Evolutionary conservation across 768 basidiomycete species (phyloP).

Genomic region (Pulveroboletus sp.): DNA sequence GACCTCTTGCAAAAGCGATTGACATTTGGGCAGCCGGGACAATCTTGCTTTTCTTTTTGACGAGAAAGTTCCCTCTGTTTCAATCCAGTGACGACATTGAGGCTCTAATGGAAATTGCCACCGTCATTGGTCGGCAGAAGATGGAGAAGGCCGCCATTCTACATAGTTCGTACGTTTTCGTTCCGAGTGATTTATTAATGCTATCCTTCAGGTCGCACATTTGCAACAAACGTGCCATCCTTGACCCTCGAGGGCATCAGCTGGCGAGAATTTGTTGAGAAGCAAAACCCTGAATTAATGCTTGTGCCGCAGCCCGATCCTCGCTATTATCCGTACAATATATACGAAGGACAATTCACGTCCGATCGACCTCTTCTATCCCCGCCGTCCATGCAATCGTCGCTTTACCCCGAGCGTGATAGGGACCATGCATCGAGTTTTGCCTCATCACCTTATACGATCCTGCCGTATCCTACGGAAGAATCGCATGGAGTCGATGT

Average conservation of each 20-base stretch:
- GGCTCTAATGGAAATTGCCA: slow-evolving; percentile 91
- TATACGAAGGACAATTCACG: slow-evolving; percentile 23
- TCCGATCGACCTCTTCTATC: slow-evolving; percentile 26
- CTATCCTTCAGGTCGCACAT: slow-evolving; percentile 65
- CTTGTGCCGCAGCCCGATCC: slow-evolving; percentile 47
- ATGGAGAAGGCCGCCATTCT: slow-evolving; percentile 85
- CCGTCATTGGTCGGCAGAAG: slow-evolving; percentile 73
- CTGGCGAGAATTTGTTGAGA: slow-evolving; percentile 72
- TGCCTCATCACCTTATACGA: slow-evolving; percentile 13
- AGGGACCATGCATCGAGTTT: slow-evolving; percentile 22
- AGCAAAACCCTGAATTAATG: slow-evolving; percentile 67
- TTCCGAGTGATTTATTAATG: slow-evolving; percentile 2
- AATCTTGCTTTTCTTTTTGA: slow-evolving; percentile 89
- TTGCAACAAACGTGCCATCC: slow-evolving; percentile 85
- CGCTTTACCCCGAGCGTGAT: slow-evolving; percentile 18
- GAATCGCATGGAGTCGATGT: slow-evolving; percentile 50
- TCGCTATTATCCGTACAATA: slow-evolving; percentile 51
- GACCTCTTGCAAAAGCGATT: slow-evolving; percentile 55
- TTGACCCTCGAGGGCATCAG: slow-evolving; percentile 60
- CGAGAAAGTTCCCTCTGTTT: slow-evolving; percentile 89
- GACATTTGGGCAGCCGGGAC: slow-evolving; percentile 96
- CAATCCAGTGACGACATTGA: slow-evolving; percentile 92
- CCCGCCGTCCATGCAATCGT: slow-evolving; percentile 32
- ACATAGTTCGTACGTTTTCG: slow-evolving; percentile 61
- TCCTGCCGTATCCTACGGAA: slow-evolving; percentile 24